Conservation (phyloP, 2,329 filamentous ascomycete species). For the Alternaria metachromatica region DNA sequence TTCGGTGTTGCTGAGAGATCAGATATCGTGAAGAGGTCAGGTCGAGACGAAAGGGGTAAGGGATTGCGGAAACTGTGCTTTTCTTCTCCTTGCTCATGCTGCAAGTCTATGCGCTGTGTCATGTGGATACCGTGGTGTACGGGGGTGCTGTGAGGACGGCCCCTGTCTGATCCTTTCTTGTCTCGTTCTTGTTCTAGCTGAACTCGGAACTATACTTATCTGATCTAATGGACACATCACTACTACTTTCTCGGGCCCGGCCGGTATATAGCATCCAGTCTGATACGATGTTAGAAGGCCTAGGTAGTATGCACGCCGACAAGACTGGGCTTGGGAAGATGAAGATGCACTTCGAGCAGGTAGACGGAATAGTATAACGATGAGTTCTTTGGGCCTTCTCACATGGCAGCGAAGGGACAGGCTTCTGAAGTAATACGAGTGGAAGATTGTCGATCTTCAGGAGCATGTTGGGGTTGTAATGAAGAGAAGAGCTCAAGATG, state of each 20-base stretch:
- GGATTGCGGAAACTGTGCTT: rapidly evolving
- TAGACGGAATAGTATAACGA: background rate
- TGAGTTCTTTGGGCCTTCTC: background rate
- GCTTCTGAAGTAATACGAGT: rapidly evolving
- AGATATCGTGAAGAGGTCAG: background rate
- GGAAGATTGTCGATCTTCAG: background rate
- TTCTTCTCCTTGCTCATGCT: rapidly evolving
- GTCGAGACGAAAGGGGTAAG: background rate
- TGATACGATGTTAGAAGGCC: rapidly evolving
- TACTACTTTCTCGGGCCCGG: background rate
- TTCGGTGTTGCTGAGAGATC: background rate
- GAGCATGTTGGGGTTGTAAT: background rate
- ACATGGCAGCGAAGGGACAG: rapidly evolving
- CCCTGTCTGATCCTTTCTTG: background rate
- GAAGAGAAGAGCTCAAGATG: background rate
- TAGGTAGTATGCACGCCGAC: background rate
- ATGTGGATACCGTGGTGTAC: background rate
- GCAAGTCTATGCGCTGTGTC: rapidly evolving
- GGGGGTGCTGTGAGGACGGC: background rate
- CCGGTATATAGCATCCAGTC: rapidly evolving
- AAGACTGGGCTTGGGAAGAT: background rate
- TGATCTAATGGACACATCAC: rapidly evolving
- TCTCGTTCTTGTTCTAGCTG: rapidly evolving
- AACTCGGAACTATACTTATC: background rate
- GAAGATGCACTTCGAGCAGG: background rate